Base-by-base conservation (phyloP, 106 monocot species). In the Gastrodia elata region DNA sequence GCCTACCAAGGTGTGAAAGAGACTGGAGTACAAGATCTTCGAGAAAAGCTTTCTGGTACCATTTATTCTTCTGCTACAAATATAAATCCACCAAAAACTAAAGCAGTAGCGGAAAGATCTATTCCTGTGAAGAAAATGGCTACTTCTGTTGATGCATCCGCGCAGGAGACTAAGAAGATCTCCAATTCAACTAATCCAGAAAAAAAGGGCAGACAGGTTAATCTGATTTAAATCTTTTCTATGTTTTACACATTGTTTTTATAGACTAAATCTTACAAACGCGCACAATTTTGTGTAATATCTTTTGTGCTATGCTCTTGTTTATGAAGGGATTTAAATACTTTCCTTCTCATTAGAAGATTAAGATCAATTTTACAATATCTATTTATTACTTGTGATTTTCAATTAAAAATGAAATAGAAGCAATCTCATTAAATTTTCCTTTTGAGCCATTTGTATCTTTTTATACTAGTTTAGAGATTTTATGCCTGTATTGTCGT, bases 41-140 rank as follows among this genome's bases (percentile, higher is more conserved):
- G 90, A 37, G 85, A 94, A 78, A 90, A 84, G 75, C 77, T 94
- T 33, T 94, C 93, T 77, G 90, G 93, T 20, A 57, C 30, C 5
- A 79, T 84, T 80, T 81, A 81, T 25, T 37, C 80, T 27, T 85
- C 77, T 2, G 73, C 71, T 16, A 14, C 35, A 67, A 84, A 65
- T 80, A 59, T 27, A 28, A 76, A 79, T 68, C 77, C 76, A 20
- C 71, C 78, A 64, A 89, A 80, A 40, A 58, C 80, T 44, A 85
- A 81, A 71, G 35, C 71, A 33, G 67, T 48, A 49, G 25, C 69
- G 13, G 69, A 40, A 40, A 69, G 69, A 25, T 40, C 69, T 25
- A 65, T 65, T 65, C 65, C 65, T 68, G 68, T 25, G 1, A 68
- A 68, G 39, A 68, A 39, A 68, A 68, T 4, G 38, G 68, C 3